These are phyloP conservation scores for Aspergillus steynii DNA, from an alignment of 495 filamentous ascomycete genomes.

Conservation along the genomic window DNA sequence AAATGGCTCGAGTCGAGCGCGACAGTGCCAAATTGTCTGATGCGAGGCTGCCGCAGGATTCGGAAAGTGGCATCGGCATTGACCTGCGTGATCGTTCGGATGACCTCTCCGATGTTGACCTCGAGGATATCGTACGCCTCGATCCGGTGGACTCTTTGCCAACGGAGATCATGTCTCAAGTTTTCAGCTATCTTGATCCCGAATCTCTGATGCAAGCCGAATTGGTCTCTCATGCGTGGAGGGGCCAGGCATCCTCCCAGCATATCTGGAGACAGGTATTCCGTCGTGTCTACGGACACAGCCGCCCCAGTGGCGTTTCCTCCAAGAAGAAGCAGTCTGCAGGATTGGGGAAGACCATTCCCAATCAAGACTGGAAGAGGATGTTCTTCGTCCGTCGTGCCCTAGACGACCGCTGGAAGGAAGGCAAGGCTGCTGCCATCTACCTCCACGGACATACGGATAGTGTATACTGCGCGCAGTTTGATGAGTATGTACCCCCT, in stretches of 20 bases:
- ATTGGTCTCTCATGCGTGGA: slow-evolving; percentile 66
- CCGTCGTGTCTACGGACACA: slow-evolving; percentile 58
- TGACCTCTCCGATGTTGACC: slow-evolving; percentile 41
- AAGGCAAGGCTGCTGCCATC: slow-evolving; percentile 73
- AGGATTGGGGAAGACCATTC: slow-evolving; percentile 51
- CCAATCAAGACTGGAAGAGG: slow-evolving; percentile 77
- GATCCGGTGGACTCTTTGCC: slow-evolving; percentile 73
- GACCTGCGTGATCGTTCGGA: slow-evolving; percentile 54
- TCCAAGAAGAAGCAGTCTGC: slow-evolving; percentile 42
- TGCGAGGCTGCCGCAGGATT: slow-evolving; percentile 50
- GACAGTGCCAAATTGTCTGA: slow-evolving; percentile 35
- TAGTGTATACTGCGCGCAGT: slow-evolving; percentile 96
- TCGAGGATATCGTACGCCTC: slow-evolving; percentile 37
- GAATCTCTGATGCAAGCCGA: slow-evolving; percentile 60
- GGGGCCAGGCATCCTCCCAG: slow-evolving; percentile 56
- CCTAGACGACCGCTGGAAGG: slow-evolving; percentile 76
- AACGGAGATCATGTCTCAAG: slow-evolving; percentile 67
- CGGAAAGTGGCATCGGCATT: slow-evolving; percentile 80
- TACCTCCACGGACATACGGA: slow-evolving; percentile 91
- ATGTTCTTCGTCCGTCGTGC: slow-evolving; percentile 75
- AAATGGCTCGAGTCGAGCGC: slow-evolving; percentile 48
- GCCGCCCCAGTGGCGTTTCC: slow-evolving; percentile 41
- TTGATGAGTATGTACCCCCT: slow-evolving; percentile 74
- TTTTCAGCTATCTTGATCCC: slow-evolving; percentile 72
- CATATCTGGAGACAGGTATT: slow-evolving; percentile 82